Base-by-base conservation (phyloP, 768 basidiomycete species). In the Myochromella boudieri region DNA sequence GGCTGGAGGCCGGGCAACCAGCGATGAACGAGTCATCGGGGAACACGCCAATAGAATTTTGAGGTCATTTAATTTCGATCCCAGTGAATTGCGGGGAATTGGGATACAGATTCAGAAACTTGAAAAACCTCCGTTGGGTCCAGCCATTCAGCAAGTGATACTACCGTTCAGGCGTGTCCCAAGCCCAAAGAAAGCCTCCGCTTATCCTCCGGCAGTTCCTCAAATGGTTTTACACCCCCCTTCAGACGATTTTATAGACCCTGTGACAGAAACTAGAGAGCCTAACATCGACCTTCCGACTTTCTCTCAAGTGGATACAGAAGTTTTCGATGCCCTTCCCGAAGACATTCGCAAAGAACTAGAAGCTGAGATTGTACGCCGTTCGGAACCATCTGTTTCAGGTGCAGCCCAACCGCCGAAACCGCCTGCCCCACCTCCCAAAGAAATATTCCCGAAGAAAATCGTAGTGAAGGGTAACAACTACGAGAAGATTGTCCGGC, bases 81-180 rank as follows among this genome's bases (percentile, higher is more conserved):
- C 93, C 0, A 80, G 72, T 48, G 95, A 97, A 52, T 69, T 98
- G n/a, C 78, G 95, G 17, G 95, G 95, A 1, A 80, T 98, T 46
- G 93, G 91, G 0, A 85, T 98, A 6, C 92, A 95, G 57, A 80
- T 97, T 10, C 84, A 87, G 58, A 97, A 94, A 62, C 75, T 98
- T 4, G 92, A 97, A 65, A 69, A 75, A 6, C 56, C 62, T 12
- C 65, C 67, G 1, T 68, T 61, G 2, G 45, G 57, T 3, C 59
- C 60, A 18, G 57, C 53, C 11, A 57, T 62, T 8, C 70, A 73
- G 12, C 92, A 93, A 60, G 76, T 68, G 2, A 69, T 71, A 10
- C 64, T 93, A 22, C 69, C 76, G 0, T 95, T 95, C 63, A 71
- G 53, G 29, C 45, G 56, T 34, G 17, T 48, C 7, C 27, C 49